Evolutionary conservation across 2,329 filamentous ascomycete species (phyloP), one percentile per base, ranked within the genome.

Genomic region (Diaporthe eres): DNA sequence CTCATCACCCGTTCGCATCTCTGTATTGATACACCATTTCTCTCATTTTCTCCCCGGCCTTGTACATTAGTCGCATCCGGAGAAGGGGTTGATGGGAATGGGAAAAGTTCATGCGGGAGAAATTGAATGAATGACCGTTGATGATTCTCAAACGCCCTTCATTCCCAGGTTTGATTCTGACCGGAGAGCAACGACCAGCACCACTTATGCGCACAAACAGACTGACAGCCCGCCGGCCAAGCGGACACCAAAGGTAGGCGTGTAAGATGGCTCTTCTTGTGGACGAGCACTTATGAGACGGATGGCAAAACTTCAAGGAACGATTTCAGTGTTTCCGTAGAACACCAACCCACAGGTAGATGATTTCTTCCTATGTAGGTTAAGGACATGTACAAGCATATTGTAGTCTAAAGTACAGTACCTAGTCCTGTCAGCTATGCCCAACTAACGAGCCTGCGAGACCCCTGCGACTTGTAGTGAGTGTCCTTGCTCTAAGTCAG

Each of bases 1-100:
- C 71, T 75, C 74, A 71, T 71, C 51, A 51, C 57, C 73, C 74
- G 61, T 72, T 57, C 65, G 57, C 76, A 72, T 79, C 72, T 78
- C 81, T 84, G 82, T 83, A 77, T 84, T 84, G 83, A 80, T 82
- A 73, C 34, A 83, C 80, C 79, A 81, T 82, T 81, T 78, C 79
- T 79, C 77, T 80, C 80, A 81, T 82, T 82, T 81, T 81, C 60
- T 75, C 51, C 81, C 81, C 79, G 79, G 81, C 76, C 76, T 84
- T 84, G 82, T 83, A 83, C 81, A 82, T 79, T 83, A 82, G 81
- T 81, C 80, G 81, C 81, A 74, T 76, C 72, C 80, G 78, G 77
- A 79, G 77, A 79, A 78, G 76, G 81, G 74, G 47, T 73, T 53
- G 53, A 70, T 51, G 65, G 77, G 73, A 72, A 71, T 47, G 74